These are phyloP conservation scores for Ramularia endophylla DNA, from an alignment of 2,329 filamentous ascomycete genomes.

Conservation along the genomic window DNA sequence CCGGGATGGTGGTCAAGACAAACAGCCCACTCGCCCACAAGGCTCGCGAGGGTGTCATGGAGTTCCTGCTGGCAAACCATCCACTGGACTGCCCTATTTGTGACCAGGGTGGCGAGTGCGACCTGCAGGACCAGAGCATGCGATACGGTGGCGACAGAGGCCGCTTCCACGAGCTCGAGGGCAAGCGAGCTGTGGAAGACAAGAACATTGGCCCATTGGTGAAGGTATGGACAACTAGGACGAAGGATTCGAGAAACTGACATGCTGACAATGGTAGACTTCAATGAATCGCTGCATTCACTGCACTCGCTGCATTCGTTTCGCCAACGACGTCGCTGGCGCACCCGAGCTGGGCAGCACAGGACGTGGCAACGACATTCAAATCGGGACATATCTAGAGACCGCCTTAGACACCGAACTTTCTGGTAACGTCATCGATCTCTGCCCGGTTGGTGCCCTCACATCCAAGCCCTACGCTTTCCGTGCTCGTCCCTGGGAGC, in stretches of 20 bases:
- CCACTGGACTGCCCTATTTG: conserved; percentile 95
- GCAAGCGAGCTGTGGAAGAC: conserved; percentile 97
- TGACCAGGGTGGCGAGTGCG: conserved; percentile 98
- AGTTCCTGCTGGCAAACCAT: conserved; percentile 94
- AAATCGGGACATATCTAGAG: conserved; percentile 98
- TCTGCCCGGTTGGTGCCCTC: conserved; percentile 94
- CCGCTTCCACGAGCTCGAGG: conserved; percentile 89
- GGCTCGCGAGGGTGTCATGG: conserved; percentile 97
- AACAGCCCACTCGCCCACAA: conserved; percentile 96
- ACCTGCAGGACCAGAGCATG: conserved; percentile 99
- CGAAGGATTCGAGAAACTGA: no score
- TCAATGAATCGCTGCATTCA: conserved; percentile 99
- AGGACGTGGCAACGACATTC: conserved; percentile 92
- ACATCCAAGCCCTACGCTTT: conserved; percentile 98
- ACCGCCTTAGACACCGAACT: conserved; percentile 89
- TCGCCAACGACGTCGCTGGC: conserved; percentile 94
- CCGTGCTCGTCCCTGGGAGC: conserved; percentile 91
- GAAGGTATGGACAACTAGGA: conserved; percentile 49
- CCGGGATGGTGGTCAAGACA: conserved; percentile 99
- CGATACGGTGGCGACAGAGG: conserved; percentile 93
- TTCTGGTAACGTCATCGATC: conserved; percentile 95
- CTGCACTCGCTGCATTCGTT: conserved; percentile 95
- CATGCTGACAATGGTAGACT: conserved; percentile 48
- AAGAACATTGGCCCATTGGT: conserved; percentile 98
- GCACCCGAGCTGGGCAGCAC: conserved; percentile 92